Percentiles rank a stretch among this genome's conserved stretches.
Evolutionary conservation across 768 basidiomycete genomes (phyloP).

Genomic region (Xerocomellus intermedius): DNA sequence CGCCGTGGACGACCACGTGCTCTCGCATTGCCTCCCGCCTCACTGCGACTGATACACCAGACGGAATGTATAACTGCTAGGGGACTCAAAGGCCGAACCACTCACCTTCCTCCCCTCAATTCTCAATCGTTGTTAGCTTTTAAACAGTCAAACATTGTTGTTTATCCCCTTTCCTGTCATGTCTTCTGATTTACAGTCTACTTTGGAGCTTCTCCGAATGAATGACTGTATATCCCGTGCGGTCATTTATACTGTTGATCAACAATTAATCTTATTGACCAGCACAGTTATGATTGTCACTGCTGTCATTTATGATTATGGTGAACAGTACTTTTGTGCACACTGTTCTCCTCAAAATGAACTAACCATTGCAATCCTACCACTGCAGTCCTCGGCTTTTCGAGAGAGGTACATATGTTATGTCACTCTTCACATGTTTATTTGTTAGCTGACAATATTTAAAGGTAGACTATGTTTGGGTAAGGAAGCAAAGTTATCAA

Average conservation of each 20-base stretch:
- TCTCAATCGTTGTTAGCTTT: background rate
- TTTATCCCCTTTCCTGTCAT: background rate
- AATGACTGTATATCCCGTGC: background rate
- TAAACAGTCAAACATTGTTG: background rate
- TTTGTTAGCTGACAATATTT: background rate
- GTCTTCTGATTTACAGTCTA: background rate
- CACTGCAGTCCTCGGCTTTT: conserved; percentile 3
- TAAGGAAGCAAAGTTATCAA: background rate
- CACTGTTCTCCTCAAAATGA: background rate
- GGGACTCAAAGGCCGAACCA: too few species aligned
- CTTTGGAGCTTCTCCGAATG: background rate
- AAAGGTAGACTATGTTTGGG: conserved; percentile 11
- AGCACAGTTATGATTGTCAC: background rate
- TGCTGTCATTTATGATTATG: background rate
- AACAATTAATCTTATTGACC: background rate
- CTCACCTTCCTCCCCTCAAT: background rate
- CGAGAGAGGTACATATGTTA: conserved; percentile 3
- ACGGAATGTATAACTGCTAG: background rate
- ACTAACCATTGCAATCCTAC: background rate
- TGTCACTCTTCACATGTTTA: too few species aligned
- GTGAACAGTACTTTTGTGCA: background rate
- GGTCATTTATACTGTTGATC: background rate
- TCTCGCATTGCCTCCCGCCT: too few species aligned
- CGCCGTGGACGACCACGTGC: too few species aligned
- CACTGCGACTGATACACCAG: too few species aligned